phyloP scores from a whole-genome alignment of 768 basidiomycete genomes.

The Suillus sp. region DNA sequence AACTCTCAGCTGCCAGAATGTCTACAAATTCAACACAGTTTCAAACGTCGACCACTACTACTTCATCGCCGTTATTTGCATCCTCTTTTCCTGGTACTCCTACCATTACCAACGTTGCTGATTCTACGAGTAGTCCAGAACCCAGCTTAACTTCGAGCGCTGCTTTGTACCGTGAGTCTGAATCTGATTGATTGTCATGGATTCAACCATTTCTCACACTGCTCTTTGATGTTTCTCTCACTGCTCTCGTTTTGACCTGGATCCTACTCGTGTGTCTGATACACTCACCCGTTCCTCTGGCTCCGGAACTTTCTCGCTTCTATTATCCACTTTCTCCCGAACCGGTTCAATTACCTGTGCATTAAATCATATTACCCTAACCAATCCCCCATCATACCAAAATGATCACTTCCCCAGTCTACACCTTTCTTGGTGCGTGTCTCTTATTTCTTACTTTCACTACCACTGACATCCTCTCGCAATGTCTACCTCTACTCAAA shows the following conservation, averaged over 20 bases:
- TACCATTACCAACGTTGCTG: neutral
- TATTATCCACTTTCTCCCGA: conserved; percentile 4
- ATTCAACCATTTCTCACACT: conserved; percentile 22
- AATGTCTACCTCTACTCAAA: conserved; percentile 22
- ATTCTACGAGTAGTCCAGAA: neutral
- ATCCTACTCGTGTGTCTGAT: neutral
- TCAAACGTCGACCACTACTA: neutral
- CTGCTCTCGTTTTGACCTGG: neutral
- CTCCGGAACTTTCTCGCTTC: neutral
- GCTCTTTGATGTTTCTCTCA: conserved; percentile 16
- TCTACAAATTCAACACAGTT: neutral
- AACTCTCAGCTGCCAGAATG: conserved; percentile 16
- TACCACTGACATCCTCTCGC: conserved; percentile 1
- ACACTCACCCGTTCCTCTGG: neutral
- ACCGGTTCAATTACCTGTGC: conserved; percentile 12
- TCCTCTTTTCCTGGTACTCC: neutral
- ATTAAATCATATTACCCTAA: conserved; percentile 14
- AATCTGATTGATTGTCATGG: neutral
- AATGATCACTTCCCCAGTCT: conserved; percentile 24
- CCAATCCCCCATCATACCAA: conserved; percentile 7
- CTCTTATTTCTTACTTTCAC: neutral
- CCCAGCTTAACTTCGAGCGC: conserved; percentile 24
- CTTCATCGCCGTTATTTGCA: neutral
- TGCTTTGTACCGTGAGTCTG: conserved; percentile 31
- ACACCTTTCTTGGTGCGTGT: conserved; percentile 36